Evolutionary conservation across 2,329 filamentous ascomycete species (phyloP).

Genomic region (Aureobasidium vineae): DNA sequence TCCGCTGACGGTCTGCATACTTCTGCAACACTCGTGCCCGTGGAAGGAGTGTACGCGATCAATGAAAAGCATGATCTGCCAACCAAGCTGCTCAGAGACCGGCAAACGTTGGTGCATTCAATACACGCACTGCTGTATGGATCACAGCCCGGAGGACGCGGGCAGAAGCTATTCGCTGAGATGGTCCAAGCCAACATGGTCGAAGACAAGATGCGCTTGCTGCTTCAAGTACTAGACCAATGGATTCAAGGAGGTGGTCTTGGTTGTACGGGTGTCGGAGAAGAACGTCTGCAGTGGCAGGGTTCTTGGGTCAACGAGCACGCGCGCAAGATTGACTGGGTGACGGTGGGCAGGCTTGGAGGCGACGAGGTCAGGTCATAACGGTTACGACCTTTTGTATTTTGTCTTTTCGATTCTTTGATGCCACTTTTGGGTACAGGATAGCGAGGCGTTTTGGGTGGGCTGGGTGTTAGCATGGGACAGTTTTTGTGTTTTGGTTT

Average conservation of each 20-base stretch:
- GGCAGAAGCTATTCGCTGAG: constrained; percentile 44
- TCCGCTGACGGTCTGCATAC: constrained; percentile 72
- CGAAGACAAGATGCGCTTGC: constrained; percentile 70
- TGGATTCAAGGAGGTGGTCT: constrained; percentile 70
- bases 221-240: constrained; percentile 65
- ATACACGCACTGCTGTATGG: constrained; percentile 69
- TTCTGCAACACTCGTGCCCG: constrained; percentile 72
- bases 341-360: constrained; percentile 50
- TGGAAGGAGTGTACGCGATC: constrained; percentile 67
- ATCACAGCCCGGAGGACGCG: constrained; percentile 48
- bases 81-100: constrained; percentile 67
- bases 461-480: neutral
- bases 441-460: constrained; percentile 25
- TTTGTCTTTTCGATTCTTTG: constrained; percentile 8
- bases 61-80: constrained; percentile 58
- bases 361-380: constrained; percentile 40
- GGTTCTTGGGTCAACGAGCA: constrained; percentile 46
- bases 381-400: neutral
- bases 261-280: constrained; percentile 48
- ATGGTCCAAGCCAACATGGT: constrained; percentile 72
- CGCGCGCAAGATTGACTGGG: constrained; percentile 47
- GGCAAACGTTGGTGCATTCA: constrained; percentile 69
- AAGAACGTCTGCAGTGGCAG: constrained; percentile 44
- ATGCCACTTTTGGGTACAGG: neutral
- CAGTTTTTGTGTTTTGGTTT: neutral